Evolutionary conservation across 2,329 filamentous ascomycete species (phyloP).

Genomic region (Aspergillus awamori): DNA sequence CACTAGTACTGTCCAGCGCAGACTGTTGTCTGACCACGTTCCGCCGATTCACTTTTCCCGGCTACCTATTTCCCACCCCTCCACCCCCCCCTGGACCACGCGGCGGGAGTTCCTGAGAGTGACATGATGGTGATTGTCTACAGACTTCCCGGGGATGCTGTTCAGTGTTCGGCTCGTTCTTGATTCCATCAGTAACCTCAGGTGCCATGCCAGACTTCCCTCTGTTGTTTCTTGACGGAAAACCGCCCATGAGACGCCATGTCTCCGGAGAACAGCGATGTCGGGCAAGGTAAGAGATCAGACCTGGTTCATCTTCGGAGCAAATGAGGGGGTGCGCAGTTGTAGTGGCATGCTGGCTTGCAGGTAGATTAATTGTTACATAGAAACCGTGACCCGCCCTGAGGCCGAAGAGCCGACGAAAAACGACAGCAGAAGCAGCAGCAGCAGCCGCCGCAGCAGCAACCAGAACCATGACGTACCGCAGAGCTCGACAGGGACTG

Average conservation of each 20-base stretch:
- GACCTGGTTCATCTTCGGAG: constrained; percentile 8
- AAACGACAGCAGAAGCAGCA: constrained; percentile 11
- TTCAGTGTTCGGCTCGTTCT: background rate
- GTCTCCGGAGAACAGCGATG: constrained; percentile 32
- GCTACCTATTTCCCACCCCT: background rate
- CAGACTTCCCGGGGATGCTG: constrained; percentile 16
- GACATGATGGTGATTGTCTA: constrained; percentile 2
- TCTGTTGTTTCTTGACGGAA: constrained; percentile 8
- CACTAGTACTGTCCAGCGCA: background rate
- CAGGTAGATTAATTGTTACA: background rate
- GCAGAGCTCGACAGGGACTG: constrained; percentile 16
- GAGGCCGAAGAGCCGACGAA: constrained; percentile 19
- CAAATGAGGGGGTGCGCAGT: background rate
- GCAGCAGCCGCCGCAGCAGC: background rate
- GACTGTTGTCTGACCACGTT: background rate
- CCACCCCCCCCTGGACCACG: background rate
- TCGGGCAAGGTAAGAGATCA: constrained; percentile 25
- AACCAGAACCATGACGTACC: constrained; percentile 17
- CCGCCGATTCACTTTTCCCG: background rate
- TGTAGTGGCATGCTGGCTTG: background rate
- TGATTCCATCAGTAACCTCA: background rate
- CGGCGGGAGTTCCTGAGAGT: background rate
- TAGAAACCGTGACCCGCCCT: constrained; percentile 23
- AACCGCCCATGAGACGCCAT: constrained; percentile 31
- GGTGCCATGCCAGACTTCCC: constrained; percentile 22